phyloP scores from a whole-genome alignment of 352 stramenopile genomes.

The Globisporangium alternatum region DNA sequence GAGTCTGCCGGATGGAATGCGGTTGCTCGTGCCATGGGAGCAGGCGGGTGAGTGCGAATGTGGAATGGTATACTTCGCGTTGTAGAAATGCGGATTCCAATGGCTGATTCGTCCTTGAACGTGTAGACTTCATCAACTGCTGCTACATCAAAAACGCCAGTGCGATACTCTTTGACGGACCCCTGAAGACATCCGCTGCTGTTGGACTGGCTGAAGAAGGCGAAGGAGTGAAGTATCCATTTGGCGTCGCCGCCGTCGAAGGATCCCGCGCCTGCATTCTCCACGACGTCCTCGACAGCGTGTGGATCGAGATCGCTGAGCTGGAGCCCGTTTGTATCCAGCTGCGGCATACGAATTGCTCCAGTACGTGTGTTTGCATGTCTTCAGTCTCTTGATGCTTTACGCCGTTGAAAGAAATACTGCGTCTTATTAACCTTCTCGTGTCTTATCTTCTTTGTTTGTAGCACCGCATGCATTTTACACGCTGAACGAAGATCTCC shows the following conservation, averaged over 20 bases:
- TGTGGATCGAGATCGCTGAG: constrained; percentile 55
- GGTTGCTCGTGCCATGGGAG: constrained; percentile 53
- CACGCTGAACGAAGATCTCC: constrained; percentile 48
- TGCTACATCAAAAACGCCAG: constrained; percentile 33
- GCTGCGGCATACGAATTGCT: constrained; percentile 41
- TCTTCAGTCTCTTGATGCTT: neutral
- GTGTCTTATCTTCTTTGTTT: constrained; percentile 13
- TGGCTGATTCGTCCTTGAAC: neutral
- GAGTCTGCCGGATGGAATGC: constrained; percentile 35
- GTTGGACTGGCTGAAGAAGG: constrained; percentile 32
- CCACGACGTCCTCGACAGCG: constrained; percentile 38
- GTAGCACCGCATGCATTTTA: constrained; percentile 53
- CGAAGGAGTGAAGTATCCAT: constrained; percentile 38
- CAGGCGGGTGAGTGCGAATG: constrained; percentile 19
- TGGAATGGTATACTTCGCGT: neutral
- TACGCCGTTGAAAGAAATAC: constrained; percentile 7
- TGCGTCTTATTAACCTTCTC: constrained; percentile 10
- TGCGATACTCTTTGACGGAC: constrained; percentile 39
- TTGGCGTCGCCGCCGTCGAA: constrained; percentile 36
- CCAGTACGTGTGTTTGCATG: constrained; percentile 29
- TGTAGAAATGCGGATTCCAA: neutral
- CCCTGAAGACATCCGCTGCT: constrained; percentile 21
- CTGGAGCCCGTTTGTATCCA: constrained; percentile 44
- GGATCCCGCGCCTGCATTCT: constrained; percentile 30
- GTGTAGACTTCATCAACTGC: constrained; percentile 38